These are phyloP conservation scores for Vaucheria bursata DNA, from an alignment of 352 stramenopile genomes.

Conservation along the genomic window DNA sequence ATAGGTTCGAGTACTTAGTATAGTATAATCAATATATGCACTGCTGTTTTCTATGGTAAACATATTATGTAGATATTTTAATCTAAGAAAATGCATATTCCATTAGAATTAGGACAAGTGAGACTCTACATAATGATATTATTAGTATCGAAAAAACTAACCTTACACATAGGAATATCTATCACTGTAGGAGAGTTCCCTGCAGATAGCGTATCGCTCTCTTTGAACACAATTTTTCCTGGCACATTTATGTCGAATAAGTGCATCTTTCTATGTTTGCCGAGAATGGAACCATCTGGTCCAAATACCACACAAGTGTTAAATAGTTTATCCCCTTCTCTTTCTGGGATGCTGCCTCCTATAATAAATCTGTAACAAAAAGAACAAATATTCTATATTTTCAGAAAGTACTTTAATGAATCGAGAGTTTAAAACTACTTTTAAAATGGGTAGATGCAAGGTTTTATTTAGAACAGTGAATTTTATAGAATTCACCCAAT, in stretches of 20 bases:
- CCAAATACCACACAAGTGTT: slow-evolving; percentile 98
- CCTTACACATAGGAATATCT: slow-evolving; percentile 45
- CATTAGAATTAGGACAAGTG: too few relatives aligned
- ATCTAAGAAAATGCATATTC: too few relatives aligned
- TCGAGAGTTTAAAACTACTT: background rate
- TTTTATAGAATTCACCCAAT: background rate
- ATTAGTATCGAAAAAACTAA: background rate
- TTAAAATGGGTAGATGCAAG: too few relatives aligned
- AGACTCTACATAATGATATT: too few relatives aligned
- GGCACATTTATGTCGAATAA: slow-evolving; percentile 99
- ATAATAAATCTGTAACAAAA: slow-evolving; percentile 87
- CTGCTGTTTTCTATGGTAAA: too few relatives aligned
- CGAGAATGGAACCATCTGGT: slow-evolving; percentile 81
- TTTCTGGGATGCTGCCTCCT: slow-evolving; percentile 76
- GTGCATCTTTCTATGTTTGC: slow-evolving; percentile 98
- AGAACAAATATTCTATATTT: slow-evolving; percentile 58
- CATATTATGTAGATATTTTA: too few relatives aligned
- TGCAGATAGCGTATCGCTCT: slow-evolving; percentile 93
- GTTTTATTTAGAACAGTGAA: background rate
- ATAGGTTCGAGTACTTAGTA: too few relatives aligned
- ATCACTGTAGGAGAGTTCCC: slow-evolving; percentile 66
- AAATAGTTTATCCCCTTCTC: slow-evolving; percentile 73
- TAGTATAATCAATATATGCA: too few relatives aligned
- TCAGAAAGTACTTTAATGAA: background rate
- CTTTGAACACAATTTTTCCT: slow-evolving; percentile 74